Base-by-base conservation (phyloP, 345 rosid species). In the Melaleuca alternifolia region DNA sequence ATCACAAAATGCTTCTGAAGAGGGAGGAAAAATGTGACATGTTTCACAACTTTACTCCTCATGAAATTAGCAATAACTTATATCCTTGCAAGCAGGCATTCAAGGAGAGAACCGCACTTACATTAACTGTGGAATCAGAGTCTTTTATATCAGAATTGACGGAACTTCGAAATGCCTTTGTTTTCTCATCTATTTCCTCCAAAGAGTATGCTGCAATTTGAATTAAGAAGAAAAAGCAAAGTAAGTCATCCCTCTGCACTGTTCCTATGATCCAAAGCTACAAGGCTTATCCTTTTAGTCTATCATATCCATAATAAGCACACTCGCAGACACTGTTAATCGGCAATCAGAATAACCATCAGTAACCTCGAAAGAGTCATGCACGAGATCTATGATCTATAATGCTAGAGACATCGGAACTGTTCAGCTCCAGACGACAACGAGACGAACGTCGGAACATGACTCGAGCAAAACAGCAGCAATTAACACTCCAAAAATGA, bases 181-280 rank as follows among this genome's bases (percentile, higher is more conserved):
- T 93, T 92, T 92, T 95, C 84, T 93, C 92, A 53, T 93, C 94
- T 56, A 95, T 91, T 89, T 97, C 97, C 86, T 94, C 95, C 81
- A 92, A 86, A 51, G 96, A 84, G 88, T 92, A 95, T 5, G 95
- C 99, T 96, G 93, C 93, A 86, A 54, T 86, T 50, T 51, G 85
- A 62, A 82, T 76, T 62, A 76, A 86, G n/a, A 85, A 41, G 21
- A 53, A 30, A 30, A 48, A 26, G 13, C 71, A 86, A 51, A 50
- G 56, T 24, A 50, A 9, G 61, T 14, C 33, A 75, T 48, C 84
- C 24, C 48, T 71, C 48, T 24, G 46, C 52, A 7, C 54, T 26
- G 61, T 50, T 33, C 33, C 6, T 50, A 85, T 3, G 56, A 51
- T 51, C 51, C 50, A 51, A 53, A 84, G 46, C 50, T 48, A 52